Base-by-base conservation (phyloP, 345 rosid genomes). In the Carallia pectinifolia region DNA sequence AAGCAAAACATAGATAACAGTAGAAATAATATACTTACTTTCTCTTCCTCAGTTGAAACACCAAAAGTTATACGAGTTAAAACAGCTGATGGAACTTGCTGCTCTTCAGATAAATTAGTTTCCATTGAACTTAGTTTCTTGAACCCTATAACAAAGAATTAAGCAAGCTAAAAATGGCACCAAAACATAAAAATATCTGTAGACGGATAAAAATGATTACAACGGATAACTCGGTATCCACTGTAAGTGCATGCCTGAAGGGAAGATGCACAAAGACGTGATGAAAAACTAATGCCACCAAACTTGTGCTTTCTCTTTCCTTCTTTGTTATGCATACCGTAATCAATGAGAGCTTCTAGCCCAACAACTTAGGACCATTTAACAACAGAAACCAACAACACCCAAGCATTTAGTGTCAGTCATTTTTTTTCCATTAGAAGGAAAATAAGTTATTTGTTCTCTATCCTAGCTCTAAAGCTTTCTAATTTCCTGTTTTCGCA, bases 11-110 rank as follows among this genome's bases (percentile, higher is more conserved):
- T 6, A 37, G 30, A 27, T 16, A 6, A 7, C 44, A 19, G 19
- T 44, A 44, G 50, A 12, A 16, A 13, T 44, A 44, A 44, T 12
- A 44, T 44, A 70, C 81, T 74, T 61, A 85, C 92, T 30, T 61
- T 77, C 64, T 88, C 89, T 58, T 64, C 47, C 23, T 83, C 81
- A 2, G 76, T 79, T 23, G 83, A 76, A 81, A 88, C 67, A 71
- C 80, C 73, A 65, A 88, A 81, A 40, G 36, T 67, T 55, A 88
- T 54, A 37, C 82, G 72, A 23, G 69, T 81, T 63, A 88, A 16
- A n/a, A 69, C 17, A 58, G 73, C 92, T 71, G 82, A 58, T 36
- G 87, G 87, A 63, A 74, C 79, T 67, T 80, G 67, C 68, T 66
- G 77, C 76, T 68, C 82, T 73, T 79, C 85, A 63, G 5, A 53